Percentiles rank a stretch among this genome's conserved stretches.
Evolutionary conservation across 2,329 filamentous ascomycete species (phyloP).

Genomic region (Lizonia empirigonia): DNA sequence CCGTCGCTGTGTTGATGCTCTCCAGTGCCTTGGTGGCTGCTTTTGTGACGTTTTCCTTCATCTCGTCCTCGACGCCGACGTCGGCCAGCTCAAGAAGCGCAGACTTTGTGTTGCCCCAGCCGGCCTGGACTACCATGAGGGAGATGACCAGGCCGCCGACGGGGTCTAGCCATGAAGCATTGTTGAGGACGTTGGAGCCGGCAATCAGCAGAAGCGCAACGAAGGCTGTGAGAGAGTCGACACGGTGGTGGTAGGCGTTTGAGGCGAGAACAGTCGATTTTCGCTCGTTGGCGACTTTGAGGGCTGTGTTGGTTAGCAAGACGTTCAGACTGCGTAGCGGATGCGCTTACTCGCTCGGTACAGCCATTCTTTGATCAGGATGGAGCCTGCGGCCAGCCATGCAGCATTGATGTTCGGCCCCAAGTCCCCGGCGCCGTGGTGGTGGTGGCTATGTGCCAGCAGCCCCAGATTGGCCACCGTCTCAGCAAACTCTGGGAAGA

Average conservation of each 20-base stretch:
- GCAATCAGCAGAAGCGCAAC: conserved; percentile 89
- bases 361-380: conserved; percentile 93
- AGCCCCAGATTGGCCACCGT: conserved; percentile 51
- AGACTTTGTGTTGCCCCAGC: conserved; percentile 80
- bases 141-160: conserved; percentile 93
- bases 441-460: conserved; percentile 65
- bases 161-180: conserved; percentile 91
- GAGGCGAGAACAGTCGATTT: conserved; percentile 95
- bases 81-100: conserved; percentile 91
- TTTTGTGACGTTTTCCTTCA: conserved; percentile 73
- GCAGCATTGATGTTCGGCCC: conserved; percentile 90
- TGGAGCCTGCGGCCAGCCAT: conserved; percentile 90
- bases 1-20: conserved; percentile 54
- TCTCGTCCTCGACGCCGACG: conserved; percentile 81
- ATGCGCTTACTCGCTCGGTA: conserved; percentile 80
- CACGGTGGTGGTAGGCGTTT: conserved; percentile 93
- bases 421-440: conserved; percentile 62
- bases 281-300: conserved; percentile 92
- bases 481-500: conserved; percentile 55
- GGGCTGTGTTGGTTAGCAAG: conserved; percentile 64
- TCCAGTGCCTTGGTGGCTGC: conserved; percentile 56
- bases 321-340: background rate
- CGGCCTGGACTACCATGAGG: conserved; percentile 88
- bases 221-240: conserved; percentile 93
- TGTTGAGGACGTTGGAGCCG: conserved; percentile 82